Percentiles rank a stretch among this genome's conserved stretches.
phyloP scores from a whole-genome alignment of 495 filamentous ascomycete species.

The Lasiosphaeris hirsuta region DNA sequence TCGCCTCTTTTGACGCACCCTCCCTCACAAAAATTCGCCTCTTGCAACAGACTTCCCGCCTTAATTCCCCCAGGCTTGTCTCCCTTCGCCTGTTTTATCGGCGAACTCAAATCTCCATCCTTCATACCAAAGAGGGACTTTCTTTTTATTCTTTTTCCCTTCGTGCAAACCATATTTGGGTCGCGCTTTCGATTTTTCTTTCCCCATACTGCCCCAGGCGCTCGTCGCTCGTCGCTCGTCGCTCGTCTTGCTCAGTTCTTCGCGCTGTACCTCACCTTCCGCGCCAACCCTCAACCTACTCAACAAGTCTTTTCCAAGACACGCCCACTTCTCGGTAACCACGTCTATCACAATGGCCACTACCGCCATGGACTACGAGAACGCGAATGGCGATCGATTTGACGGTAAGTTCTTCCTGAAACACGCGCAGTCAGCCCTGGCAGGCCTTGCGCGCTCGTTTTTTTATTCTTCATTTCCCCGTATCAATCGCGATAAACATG shows the following conservation, averaged over 20 bases:
- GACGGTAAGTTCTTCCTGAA: slow-evolving; percentile 60
- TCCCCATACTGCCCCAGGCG: background rate
- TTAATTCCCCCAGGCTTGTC: no score
- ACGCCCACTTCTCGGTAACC: no score
- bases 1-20: slow-evolving; percentile 1
- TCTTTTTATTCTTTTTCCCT: background rate
- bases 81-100: background rate
- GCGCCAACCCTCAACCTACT: background rate
- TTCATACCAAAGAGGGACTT: background rate
- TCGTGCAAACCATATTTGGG: background rate
- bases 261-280: background rate
- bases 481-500: background rate
- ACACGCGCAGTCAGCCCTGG: background rate
- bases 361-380: slow-evolving; percentile 77
- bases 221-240: background rate
- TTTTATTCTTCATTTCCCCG: background rate
- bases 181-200: background rate
- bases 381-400: slow-evolving; percentile 74
- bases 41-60: slow-evolving; percentile 7
- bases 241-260: slow-evolving; percentile 6
- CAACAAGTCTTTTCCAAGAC: background rate
- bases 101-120: background rate
- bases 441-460: background rate
- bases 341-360: slow-evolving; percentile 45
- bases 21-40: slow-evolving; percentile 11